Evolutionary conservation across 2,329 filamentous ascomycete species (phyloP), one percentile per base, ranked within the genome.

Genomic region (Ascochyta koolunga): DNA sequence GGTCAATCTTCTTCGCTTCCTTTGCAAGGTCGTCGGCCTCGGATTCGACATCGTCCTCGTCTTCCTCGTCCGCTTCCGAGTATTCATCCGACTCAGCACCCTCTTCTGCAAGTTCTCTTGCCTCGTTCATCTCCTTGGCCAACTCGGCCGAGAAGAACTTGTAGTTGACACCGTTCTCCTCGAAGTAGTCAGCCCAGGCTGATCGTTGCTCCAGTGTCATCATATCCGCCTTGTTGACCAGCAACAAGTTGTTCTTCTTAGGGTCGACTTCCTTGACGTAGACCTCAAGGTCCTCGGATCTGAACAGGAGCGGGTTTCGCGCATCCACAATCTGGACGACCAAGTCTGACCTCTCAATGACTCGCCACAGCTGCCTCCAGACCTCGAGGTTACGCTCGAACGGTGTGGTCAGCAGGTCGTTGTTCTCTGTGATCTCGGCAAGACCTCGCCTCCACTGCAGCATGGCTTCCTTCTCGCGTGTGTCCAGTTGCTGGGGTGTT

Each of bases 211-310:
- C 86, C 41, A 86, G 76, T 1, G 93, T 96, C 90, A 99, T 93
- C 95, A 99, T 97, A 77, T 99, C 95, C 39, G 95, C 93, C 82
- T 99, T 99, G 82, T 99, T 99, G 70, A 99, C 93, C 50, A 99
- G 81, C 50, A 99, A 76, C 69, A 99, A 71, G 73, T 98, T 99
- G 72, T 92, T 85, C 80, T 99, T 98, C 72, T 86, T 88, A 2
- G 86, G 77, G 67, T 96, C 89, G 22, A 98, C 89, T 65, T 96
- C 91, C 77, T 96, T 96, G 67, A 99, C 95, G 65, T 99, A 99
- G 62, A 81, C 83, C 71, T 98, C 95, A 57, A 99, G 78, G 79
- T 99, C 95, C 65, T 96, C 93, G 5, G 90, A 96, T 53, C 96
- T 86, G 79, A 98, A 99, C 64, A 98, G 83, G 16, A 99, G 80